phyloP scores from a whole-genome alignment of 129 eudicot genomes.

The Pittosporum tobira region DNA sequence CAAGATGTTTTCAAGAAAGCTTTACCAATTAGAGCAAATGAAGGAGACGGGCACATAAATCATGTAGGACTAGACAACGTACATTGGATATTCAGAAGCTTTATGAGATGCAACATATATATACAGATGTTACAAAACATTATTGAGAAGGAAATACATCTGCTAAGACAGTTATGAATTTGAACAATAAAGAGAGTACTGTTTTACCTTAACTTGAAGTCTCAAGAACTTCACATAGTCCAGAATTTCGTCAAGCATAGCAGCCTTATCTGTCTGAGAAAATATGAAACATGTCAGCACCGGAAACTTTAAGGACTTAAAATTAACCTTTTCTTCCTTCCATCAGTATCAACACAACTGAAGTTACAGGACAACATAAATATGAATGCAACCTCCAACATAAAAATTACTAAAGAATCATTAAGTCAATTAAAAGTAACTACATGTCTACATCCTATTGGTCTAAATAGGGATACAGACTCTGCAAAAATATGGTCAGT shows the following conservation, averaged over 20 bases:
- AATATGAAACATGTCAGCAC: neutral
- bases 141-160: neutral
- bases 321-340: neutral
- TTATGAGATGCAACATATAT: neutral
- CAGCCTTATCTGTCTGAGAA: constrained; percentile 88
- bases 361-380: neutral
- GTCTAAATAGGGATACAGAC: too few relatives aligned
- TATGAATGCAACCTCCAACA: constrained; percentile 6
- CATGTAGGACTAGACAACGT: neutral
- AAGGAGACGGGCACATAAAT: too few relatives aligned
- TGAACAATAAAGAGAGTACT: neutral
- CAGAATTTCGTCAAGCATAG: constrained; percentile 94
- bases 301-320: neutral
- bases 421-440: neutral
- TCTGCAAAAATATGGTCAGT: neutral
- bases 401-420: neutral
- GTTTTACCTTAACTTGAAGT: constrained; percentile 88
- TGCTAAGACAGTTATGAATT: neutral
- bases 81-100: neutral
- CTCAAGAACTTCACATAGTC: constrained; percentile 91
- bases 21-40: neutral
- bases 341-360: neutral
- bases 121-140: neutral
- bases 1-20: neutral
- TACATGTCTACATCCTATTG: too few relatives aligned